Base-by-base conservation (phyloP, 345 rosid genomes). In the Jatropha curcas region DNA sequence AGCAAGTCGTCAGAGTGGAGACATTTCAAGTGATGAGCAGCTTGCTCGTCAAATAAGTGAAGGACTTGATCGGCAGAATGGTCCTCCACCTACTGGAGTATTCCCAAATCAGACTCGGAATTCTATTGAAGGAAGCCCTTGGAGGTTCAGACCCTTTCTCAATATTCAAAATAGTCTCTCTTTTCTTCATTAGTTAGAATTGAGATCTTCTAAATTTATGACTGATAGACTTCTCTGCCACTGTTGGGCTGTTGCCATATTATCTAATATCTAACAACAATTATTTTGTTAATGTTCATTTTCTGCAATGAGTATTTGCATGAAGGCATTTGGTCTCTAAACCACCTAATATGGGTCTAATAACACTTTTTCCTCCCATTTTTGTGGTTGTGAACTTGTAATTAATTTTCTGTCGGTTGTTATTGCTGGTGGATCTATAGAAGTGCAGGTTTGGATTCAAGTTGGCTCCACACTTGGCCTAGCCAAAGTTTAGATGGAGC, bases 401-500 rank as follows among this genome's bases (percentile, higher is more conserved):
- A 48, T 66, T 56, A 56, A 71, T 62, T 7, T 20, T 65, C 20
- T 48, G 65, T 37, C 67, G n/a, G n/a, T 46, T 63, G 57, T 70
- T 82, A 67, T 67, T 33, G 60, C 14, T 50, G 58, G 31, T 28
- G 70, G 65, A 63, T 52, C 66, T 70, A 75, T 82, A 95, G 99
- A 87, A 84, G 85, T 80, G 79, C 93, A 48, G 98, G 91, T 74
- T 68, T 88, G 86, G 92, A 94, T 73, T 79, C 94, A 65, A 85
- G 81, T 80, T 89, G 97, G 99, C 75, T 86, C 63, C 93, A 85
- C 53, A 48, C 85, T 80, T 94, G 90, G 95, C 90, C 92, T 60
- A 78, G 77, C 81, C 97, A 88, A 73, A 87, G 89, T 80, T 78
- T 81, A 43, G 98, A 95, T 83, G 93, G 88, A 34, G 96, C 96